Base-by-base conservation (phyloP, 768 basidiomycete genomes). In the Cyathus striatus region DNA sequence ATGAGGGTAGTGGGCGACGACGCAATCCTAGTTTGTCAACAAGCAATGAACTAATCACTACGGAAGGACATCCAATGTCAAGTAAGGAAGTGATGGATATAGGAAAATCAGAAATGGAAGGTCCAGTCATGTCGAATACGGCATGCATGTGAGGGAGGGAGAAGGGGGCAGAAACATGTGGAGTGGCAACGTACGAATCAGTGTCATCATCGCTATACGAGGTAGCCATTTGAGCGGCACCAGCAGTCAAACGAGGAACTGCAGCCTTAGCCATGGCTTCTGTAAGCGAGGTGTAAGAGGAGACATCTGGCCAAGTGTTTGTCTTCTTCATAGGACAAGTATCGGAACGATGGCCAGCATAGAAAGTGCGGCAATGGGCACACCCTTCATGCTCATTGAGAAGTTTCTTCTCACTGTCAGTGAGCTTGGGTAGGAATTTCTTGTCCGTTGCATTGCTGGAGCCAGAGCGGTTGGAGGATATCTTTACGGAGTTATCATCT, bases 1-100 rank as follows among this genome's bases (percentile, higher is more conserved):
- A 38, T 56, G 52, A 16, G 36, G 47, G 53, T 5, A 57, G 49
- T 21, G 45, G 47, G 17, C 37, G 49, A 18, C 40, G n/a, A 14
- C 24, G 27, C 14, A 53, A 36, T 1, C 44, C 34, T 2, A 53
- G 45, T 13, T 42, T 14, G 2, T 22, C 16, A 4, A 36, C 47
- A 10, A 53, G 52, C 36, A 13, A 9, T 10, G 12, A 10, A 18
- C 36, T 41, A 44, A 40, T 47, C 41, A 44, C 52, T 48, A 36
- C 50, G 20, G 48, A 46, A 14, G 44, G 48, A 33, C 48, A 49
- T 35, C 36, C 36, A 37, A 18, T 10, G 43, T 49, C 51, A 40
- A 49, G 44, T 20, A 53, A 42, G 13, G 42, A 44, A 6, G 20
- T 3, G 7, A 48, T 18, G 13, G 36, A 38, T 4, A 48, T 16